These are phyloP conservation scores for Curvularia verruculosa DNA, from an alignment of 2,329 filamentous ascomycete genomes.

Conservation along the genomic window DNA sequence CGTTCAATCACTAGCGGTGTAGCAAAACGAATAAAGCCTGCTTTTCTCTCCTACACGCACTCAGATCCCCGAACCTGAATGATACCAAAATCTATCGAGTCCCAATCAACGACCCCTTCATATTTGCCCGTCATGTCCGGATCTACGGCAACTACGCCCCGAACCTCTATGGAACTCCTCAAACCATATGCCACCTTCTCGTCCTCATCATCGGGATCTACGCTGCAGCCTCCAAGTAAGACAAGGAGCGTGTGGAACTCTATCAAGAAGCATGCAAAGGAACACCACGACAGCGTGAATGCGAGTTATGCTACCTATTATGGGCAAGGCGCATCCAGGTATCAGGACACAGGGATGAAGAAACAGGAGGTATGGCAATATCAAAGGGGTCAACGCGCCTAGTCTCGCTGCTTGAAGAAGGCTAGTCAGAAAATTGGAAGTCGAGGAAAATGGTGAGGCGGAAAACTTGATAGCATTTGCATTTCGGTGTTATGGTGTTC, in stretches of 20 bases:
- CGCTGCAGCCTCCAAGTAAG: conserved; percentile 10
- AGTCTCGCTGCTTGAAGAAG: not conserved
- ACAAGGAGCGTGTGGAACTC: conserved; percentile 17
- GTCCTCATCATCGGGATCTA: conserved; percentile 2
- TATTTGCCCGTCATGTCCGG: conserved; percentile 13
- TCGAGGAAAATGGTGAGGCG: no score
- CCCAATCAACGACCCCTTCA: not conserved
- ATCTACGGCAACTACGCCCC: conserved; percentile 25
- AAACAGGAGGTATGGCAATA: conserved; percentile 28
- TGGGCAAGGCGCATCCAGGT: conserved; percentile 14
- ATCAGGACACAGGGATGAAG: not conserved
- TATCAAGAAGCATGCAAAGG: conserved; percentile 26
- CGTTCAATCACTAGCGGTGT: not conserved
- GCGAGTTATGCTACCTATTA: conserved; percentile 31
- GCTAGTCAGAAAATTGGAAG: not conserved
- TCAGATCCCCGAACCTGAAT: not conserved
- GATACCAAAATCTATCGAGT: not conserved
- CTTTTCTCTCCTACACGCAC: no score
- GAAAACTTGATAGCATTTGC: no score
- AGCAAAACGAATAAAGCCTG: not conserved
- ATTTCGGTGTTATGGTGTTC: not conserved
- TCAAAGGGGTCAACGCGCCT: conserved; percentile 13
- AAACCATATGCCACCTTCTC: conserved; percentile 14
- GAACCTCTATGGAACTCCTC: conserved; percentile 23
- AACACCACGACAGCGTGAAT: conserved; percentile 33